Conservation (phyloP, 2,329 filamentous ascomycete species). For the Hortaea sp. region DNA sequence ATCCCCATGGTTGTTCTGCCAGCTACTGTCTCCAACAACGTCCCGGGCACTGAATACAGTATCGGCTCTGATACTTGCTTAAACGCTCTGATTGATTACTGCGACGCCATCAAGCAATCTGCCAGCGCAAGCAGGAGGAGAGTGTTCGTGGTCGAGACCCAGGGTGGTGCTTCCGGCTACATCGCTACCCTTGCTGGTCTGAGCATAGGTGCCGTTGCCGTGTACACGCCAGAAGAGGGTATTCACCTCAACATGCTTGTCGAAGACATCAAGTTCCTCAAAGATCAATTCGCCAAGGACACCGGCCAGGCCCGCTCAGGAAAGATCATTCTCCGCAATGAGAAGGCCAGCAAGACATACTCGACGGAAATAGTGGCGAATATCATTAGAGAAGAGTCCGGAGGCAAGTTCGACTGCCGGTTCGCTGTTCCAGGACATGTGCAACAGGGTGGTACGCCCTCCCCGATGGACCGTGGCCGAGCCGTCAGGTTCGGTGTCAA, state of each 20-base stretch:
- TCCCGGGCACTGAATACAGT: conserved; percentile 94
- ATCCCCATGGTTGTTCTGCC: conserved; percentile 88
- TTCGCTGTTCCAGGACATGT: conserved; percentile 90
- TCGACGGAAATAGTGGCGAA: conserved; percentile 86
- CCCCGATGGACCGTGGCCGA: conserved; percentile 89
- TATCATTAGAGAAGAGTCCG: conserved; percentile 89
- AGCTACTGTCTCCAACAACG: conserved; percentile 98
- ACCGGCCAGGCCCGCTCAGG: conserved; percentile 81
- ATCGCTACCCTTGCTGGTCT: conserved; percentile 84
- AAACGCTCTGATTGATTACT: conserved; percentile 89
- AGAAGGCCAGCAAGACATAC: conserved; percentile 85
- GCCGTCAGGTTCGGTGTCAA: conserved; percentile 88
- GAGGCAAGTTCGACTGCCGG: conserved; percentile 83
- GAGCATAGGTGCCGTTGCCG: conserved; percentile 80
- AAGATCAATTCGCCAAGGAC: conserved; percentile 75
- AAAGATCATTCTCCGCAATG: conserved; percentile 92
- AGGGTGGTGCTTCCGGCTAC: conserved; percentile 90
- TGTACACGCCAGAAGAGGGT: conserved; percentile 95
- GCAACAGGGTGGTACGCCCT: conserved; percentile 86
- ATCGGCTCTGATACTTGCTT: conserved; percentile 93
- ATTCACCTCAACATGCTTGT: conserved; percentile 89
- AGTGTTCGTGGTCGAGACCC: conserved; percentile 96
- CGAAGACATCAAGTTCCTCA: conserved; percentile 78
- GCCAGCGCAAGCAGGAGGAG: conserved; percentile 85
- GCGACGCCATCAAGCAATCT: conserved; percentile 94